These are phyloP conservation scores for Syncephalastrum sp. DNA, from an alignment of 371 early-diverging fungal species.

Conservation along the genomic window DNA sequence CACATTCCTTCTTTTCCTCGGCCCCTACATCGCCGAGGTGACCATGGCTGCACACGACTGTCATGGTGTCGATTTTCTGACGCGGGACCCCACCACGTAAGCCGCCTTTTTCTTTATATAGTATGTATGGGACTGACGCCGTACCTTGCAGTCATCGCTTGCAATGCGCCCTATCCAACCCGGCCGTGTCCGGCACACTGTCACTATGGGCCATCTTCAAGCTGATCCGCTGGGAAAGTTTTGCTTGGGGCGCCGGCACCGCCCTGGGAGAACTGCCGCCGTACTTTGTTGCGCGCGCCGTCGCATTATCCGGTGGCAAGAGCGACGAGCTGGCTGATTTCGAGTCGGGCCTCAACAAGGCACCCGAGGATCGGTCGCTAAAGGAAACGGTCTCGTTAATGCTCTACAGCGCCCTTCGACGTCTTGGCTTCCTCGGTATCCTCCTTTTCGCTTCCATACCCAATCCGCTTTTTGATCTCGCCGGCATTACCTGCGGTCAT, in stretches of 20 bases:
- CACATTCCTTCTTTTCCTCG: slow-evolving; percentile 90
- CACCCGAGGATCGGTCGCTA: slow-evolving; percentile 38
- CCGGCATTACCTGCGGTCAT: slow-evolving; percentile 92
- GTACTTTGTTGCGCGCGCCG: slow-evolving; percentile 91
- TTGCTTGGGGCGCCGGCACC: slow-evolving; percentile 91
- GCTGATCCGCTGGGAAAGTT: slow-evolving; percentile 75
- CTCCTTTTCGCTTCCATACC: slow-evolving; percentile 92
- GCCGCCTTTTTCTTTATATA: background rate
- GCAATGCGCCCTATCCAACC: slow-evolving; percentile 13
- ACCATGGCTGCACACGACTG: slow-evolving; percentile 84
- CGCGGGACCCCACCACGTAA: slow-evolving; percentile 20
- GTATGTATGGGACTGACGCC: background rate
- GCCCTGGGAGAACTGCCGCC: slow-evolving; percentile 95
- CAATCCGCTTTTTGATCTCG: slow-evolving; percentile 94
- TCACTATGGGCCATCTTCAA: slow-evolving; percentile 58
- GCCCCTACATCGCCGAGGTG: slow-evolving; percentile 85
- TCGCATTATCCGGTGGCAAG: slow-evolving; percentile 69
- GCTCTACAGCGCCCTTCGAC: slow-evolving; percentile 66
- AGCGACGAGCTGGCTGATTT: slow-evolving; percentile 62
- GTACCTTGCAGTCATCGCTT: slow-evolving; percentile 33
- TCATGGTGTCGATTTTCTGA: slow-evolving; percentile 47
- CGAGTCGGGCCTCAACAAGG: slow-evolving; percentile 51
- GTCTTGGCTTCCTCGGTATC: slow-evolving; percentile 86
- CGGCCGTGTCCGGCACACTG: slow-evolving; percentile 19
- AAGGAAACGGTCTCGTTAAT: slow-evolving; percentile 62